These are phyloP conservation scores for Ambrosiella beaveri DNA, from an alignment of 2,329 filamentous ascomycete species.

Conservation along the genomic window DNA sequence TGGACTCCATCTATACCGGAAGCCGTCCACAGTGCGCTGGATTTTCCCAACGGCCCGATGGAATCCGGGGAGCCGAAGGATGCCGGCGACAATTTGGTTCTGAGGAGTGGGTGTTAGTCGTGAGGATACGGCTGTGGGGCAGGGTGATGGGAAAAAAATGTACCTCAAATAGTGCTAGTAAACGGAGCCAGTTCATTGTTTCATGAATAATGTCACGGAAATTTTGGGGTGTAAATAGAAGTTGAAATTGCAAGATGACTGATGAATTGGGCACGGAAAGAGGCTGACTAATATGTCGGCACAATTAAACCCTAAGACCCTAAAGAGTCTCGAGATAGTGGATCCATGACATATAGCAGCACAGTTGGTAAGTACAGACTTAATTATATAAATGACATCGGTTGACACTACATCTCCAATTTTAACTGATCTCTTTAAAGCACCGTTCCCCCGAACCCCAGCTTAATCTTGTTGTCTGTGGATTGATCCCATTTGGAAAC, in stretches of 20 bases:
- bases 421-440: too few species aligned
- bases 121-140: neutral
- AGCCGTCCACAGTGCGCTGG: slow-evolving; percentile 32
- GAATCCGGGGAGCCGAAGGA: slow-evolving; percentile 33
- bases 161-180: slow-evolving; percentile 2
- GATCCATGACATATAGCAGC: too few species aligned
- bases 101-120: slow-evolving; percentile 15
- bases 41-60: slow-evolving; percentile 36
- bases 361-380: too few species aligned
- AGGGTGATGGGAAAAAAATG: neutral
- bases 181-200: neutral
- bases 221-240: neutral
- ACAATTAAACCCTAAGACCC: too few species aligned
- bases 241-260: neutral
- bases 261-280: too few species aligned
- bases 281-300: too few species aligned
- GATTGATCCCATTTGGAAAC: neutral
- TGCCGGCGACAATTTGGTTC: slow-evolving; percentile 16
- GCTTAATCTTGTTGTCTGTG: neutral
- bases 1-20: slow-evolving; percentile 31
- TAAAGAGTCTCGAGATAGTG: too few species aligned
- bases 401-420: too few species aligned
- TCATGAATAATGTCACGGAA: neutral
- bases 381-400: too few species aligned
- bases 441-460: too few species aligned